Evolutionary conservation across 1,139 yeast species (phyloP).

Genomic region (Sugiyamaella neomexicana): DNA sequence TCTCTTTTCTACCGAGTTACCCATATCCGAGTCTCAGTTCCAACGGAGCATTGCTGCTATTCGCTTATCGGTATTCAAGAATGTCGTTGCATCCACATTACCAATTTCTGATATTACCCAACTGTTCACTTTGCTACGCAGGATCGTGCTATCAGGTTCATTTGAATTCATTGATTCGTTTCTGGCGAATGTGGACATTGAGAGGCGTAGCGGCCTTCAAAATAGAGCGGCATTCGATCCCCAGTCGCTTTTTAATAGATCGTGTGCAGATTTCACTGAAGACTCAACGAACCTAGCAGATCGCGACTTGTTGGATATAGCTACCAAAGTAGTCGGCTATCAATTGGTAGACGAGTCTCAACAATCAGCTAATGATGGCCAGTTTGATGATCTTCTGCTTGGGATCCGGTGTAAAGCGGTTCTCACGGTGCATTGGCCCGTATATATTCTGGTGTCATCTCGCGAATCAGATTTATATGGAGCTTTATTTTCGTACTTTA

Average conservation of each 20-base stretch:
- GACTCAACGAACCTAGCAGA: conserved; percentile 17
- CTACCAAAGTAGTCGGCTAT: conserved; percentile 11
- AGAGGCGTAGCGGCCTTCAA: neutral
- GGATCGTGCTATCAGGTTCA: conserved; percentile 29
- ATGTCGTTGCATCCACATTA: conserved; percentile 26
- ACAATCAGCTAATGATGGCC: conserved; percentile 21
- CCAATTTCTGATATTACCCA: conserved; percentile 21
- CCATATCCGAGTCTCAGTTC: conserved; percentile 25
- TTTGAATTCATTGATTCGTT: conserved; percentile 27
- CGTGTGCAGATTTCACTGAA: conserved; percentile 21
- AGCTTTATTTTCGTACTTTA: conserved; percentile 28
- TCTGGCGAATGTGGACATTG: conserved; percentile 11
- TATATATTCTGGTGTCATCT: conserved; percentile 24
- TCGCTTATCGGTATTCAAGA: conserved; percentile 25
- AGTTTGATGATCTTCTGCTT: conserved; percentile 28
- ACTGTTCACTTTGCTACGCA: conserved; percentile 27
- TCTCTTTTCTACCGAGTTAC: conserved; percentile 21
- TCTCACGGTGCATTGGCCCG: conserved; percentile 29
- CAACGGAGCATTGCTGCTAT: conserved; percentile 22
- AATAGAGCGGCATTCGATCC: neutral
- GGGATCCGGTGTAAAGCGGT: conserved; percentile 24
- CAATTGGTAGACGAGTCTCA: conserved; percentile 14
- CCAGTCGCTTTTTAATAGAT: conserved; percentile 3
- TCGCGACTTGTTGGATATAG: conserved; percentile 16
- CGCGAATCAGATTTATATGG: conserved; percentile 24